A percentile compares a stretch with the other conserved stretches of the same genome.
phyloP scores from a whole-genome alignment of 2,329 filamentous ascomycete species.

The Mycogone perniciosa region DNA sequence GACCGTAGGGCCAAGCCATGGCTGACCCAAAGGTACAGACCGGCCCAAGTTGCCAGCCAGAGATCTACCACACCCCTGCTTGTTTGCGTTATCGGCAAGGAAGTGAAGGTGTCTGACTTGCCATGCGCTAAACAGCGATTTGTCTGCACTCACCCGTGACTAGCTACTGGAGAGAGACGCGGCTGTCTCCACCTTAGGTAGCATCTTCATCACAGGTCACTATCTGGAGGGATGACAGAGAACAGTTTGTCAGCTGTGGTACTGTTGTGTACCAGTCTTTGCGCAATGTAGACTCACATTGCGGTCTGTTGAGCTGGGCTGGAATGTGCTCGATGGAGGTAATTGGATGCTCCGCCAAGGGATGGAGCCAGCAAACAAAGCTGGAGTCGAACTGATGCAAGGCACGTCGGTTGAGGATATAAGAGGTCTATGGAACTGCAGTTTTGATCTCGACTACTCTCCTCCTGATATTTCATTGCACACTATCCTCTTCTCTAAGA shows the following conservation, averaged over 20 bases:
- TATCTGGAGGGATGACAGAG: conserved; percentile 6
- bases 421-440: conserved; percentile 3
- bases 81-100: neutral
- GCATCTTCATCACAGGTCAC: neutral
- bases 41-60: neutral
- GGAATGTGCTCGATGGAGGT: conserved; percentile 3
- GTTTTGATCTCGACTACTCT: neutral
- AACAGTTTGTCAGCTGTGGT: conserved; percentile 10
- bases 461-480: conserved; percentile 1
- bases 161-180: neutral
- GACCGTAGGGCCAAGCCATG: neutral
- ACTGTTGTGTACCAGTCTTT: conserved; percentile 10
- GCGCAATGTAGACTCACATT: neutral
- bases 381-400: conserved; percentile 1
- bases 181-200: neutral
- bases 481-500: neutral
- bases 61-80: neutral
- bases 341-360: conserved; percentile 7
- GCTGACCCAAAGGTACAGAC: neutral
- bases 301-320: conserved; percentile 6
- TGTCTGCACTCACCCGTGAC: conserved; percentile 10
- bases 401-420: conserved; percentile 5
- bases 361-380: conserved; percentile 4
- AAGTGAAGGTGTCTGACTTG: neutral
- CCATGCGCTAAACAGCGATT: conserved; percentile 8